A percentile compares a stretch with the other conserved stretches of the same genome.
These are phyloP conservation scores for Kondoa malvinella DNA, from an alignment of 768 basidiomycete species.

Conservation along the genomic window DNA sequence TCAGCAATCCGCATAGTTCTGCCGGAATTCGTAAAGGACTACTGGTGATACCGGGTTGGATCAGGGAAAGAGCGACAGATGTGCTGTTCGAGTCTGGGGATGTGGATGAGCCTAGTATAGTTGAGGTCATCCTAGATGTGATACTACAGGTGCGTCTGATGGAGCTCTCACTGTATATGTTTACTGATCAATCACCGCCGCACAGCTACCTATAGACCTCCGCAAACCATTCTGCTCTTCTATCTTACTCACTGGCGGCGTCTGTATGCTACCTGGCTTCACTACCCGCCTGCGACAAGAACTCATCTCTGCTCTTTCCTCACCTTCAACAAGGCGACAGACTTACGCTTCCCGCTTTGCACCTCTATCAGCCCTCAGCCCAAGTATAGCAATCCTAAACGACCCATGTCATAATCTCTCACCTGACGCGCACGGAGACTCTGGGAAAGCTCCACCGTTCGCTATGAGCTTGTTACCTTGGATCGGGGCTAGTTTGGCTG, in stretches of 20 bases:
- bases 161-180: not conserved
- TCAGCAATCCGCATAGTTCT: not conserved
- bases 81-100: constrained; percentile 78
- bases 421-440: constrained; percentile 29
- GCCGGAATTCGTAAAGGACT: constrained; percentile 37
- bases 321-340: not conserved
- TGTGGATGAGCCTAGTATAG: constrained; percentile 67
- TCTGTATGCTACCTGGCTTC: constrained; percentile 79
- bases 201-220: constrained; percentile 73
- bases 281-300: constrained; percentile 71
- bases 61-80: constrained; percentile 78
- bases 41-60: constrained; percentile 80
- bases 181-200: constrained; percentile 16
- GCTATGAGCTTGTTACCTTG: constrained; percentile 62
- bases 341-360: not conserved
- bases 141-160: constrained; percentile 49
- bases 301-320: constrained; percentile 35
- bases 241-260: constrained; percentile 74
- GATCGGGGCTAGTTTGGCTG: constrained; percentile 86
- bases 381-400: constrained; percentile 7
- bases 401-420: too few species aligned
- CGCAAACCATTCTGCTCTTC: constrained; percentile 66
- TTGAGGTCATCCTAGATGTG: constrained; percentile 60
- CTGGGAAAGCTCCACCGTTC: constrained; percentile 77
- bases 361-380: not conserved